A percentile compares a stretch with the other conserved stretches of the same genome.
phyloP scores from a whole-genome alignment of 2,329 filamentous ascomycete species.

The Stagonosporopsis rhizophila region DNA sequence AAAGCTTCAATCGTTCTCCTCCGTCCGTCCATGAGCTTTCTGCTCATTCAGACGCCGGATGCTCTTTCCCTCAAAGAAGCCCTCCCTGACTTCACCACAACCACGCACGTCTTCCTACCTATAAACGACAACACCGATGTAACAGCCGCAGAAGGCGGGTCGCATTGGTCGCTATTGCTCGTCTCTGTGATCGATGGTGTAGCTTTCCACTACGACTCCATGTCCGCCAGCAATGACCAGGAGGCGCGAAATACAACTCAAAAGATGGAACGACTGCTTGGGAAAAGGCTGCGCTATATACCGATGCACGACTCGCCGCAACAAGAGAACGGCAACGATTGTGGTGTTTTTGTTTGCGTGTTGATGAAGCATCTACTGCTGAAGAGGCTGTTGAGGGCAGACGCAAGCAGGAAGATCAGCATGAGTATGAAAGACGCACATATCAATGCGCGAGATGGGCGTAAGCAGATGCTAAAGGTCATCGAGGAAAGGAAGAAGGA shows the following conservation, averaged over 20 bases:
- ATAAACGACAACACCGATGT: conserved; percentile 86
- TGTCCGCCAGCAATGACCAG: conserved; percentile 75
- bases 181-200: conserved; percentile 88
- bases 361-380: conserved; percentile 93
- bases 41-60: conserved; percentile 77
- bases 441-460: conserved; percentile 78
- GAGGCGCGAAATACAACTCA: conserved; percentile 74
- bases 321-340: conserved; percentile 92
- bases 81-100: conserved; percentile 78
- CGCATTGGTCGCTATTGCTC: conserved; percentile 92
- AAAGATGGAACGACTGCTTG: conserved; percentile 74
- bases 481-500: conserved; percentile 88
- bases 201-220: conserved; percentile 95
- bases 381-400: conserved; percentile 79
- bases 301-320: conserved; percentile 85
- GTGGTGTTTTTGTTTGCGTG: conserved; percentile 94
- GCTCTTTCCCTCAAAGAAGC: conserved; percentile 67
- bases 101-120: conserved; percentile 93
- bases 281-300: conserved; percentile 73
- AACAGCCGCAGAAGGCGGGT: conserved; percentile 87
- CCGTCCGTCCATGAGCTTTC: conserved; percentile 89
- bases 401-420: conserved; percentile 83
- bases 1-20: conserved; percentile 88
- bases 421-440: conserved; percentile 91
- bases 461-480: conserved; percentile 90